Evolutionary conservation across 306 rosid species (phyloP), one percentile per base, ranked within the genome.

Genomic region (Vachellia pachyceras): DNA sequence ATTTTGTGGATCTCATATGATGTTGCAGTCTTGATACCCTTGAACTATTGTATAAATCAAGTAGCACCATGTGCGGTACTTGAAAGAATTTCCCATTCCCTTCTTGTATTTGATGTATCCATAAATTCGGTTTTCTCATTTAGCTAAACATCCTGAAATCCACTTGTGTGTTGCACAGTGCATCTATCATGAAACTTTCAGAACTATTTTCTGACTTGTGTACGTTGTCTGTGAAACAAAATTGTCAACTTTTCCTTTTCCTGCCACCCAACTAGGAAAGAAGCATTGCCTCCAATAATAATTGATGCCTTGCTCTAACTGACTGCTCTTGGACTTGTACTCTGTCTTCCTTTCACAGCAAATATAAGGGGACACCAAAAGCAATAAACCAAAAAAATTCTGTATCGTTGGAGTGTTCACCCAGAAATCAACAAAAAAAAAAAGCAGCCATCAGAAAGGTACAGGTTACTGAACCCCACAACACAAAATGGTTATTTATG

Each of bases 381-480:
- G 6, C 7, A 36, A 63, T 50, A 77, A 82, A 35, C 33, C 54
- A 69, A 80, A 75, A 77, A 29, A 29, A 29, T 79, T 82, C 73
- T 80, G 54, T 69, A 68, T 40, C 80, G 75, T 63, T 69, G 72
- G 61, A 44, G 78, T 75, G 81, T 80, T 40, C 73, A 86, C 86
- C 75, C 12, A 75, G 69, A 73, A 46, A 84, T 85, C 90, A 82
- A 77, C 83, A 79, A 77, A 83, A 79, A 81, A 40, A 60, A 82
- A n/a, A n/a, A n/a, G n/a, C n/a, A n/a, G n/a, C n/a, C n/a, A n/a
- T n/a, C n/a, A n/a, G n/a, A n/a, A 72, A 73, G 81, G 82, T 65
- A 82, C 84, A 85, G 74, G 86, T 79, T 18, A 72, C 69, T 12
- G 5, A 82, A 75, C 86, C 91, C 87, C 89, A 85, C 88, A 39